Conservation (phyloP, 495 filamentous ascomycete genomes). For the Hypoxylon fuscum region DNA sequence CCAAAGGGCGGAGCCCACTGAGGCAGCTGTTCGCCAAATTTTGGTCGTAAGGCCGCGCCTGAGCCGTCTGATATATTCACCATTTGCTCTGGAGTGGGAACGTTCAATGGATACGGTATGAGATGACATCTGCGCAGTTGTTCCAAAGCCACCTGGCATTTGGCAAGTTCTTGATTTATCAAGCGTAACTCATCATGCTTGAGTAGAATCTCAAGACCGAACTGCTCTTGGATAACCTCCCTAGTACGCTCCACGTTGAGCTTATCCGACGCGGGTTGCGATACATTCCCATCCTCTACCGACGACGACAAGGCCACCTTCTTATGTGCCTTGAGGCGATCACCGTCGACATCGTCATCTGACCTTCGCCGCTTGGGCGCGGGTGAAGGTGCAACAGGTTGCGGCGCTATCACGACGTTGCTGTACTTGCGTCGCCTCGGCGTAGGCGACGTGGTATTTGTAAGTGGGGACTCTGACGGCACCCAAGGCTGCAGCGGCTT, state of each 20-base stretch:
- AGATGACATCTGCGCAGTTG: slow-evolving; percentile 91
- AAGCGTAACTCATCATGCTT: slow-evolving; percentile 94
- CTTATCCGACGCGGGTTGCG: slow-evolving; percentile 17
- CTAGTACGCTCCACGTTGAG: slow-evolving; percentile 58
- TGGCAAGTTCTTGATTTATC: slow-evolving; percentile 95
- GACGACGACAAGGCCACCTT: slow-evolving; percentile 41
- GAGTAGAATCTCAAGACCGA: slow-evolving; percentile 88
- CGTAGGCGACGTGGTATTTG: slow-evolving; percentile 27
- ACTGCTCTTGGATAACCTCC: slow-evolving; percentile 81
- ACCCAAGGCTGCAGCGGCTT: slow-evolving; percentile 46
- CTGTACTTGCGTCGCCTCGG: slow-evolving; percentile 44
- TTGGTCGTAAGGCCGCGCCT: slow-evolving; percentile 68
- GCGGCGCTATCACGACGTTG: slow-evolving; percentile 45
- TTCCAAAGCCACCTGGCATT: slow-evolving; percentile 94
- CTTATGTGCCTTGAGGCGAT: slow-evolving; percentile 50
- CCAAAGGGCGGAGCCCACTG: slow-evolving; percentile 83
- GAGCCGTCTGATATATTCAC: slow-evolving; percentile 74
- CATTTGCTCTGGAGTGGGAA: slow-evolving; percentile 67
- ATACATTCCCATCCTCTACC: slow-evolving; percentile 22
- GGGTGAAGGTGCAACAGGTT: slow-evolving; percentile 34
- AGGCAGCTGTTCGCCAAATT: slow-evolving; percentile 67
- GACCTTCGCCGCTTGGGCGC: slow-evolving; percentile 50
- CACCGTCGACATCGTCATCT: slow-evolving; percentile 35
- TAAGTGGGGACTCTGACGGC: slow-evolving; percentile 40
- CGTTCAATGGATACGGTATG: slow-evolving; percentile 80